Conservation (phyloP, 768 basidiomycete genomes). For the Floccularia luteovirens region DNA sequence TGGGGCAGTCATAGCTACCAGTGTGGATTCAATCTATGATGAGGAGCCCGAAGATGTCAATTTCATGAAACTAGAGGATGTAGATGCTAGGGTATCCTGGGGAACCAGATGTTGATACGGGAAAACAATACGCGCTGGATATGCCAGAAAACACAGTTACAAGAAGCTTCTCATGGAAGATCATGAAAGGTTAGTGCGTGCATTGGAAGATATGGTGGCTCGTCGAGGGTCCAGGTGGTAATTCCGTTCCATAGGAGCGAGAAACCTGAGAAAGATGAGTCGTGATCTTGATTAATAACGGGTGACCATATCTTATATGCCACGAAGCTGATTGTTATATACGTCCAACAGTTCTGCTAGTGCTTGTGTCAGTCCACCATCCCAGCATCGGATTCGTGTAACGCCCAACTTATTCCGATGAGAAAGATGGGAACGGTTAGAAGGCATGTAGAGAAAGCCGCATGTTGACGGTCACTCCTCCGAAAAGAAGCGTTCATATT, state of each 20-base stretch:
- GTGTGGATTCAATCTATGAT: too few relatives aligned
- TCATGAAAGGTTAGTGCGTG: slow-evolving; percentile 45
- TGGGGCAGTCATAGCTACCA: too few relatives aligned
- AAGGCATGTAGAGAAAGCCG: slow-evolving; percentile 15
- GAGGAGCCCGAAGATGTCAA: too few relatives aligned
- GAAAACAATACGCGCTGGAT: slow-evolving; percentile 21
- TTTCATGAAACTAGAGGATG: too few relatives aligned
- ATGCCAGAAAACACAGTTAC: slow-evolving; percentile 38
- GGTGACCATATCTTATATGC: slow-evolving; percentile 68
- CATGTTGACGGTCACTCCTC: slow-evolving; percentile 13
- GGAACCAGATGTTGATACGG: slow-evolving; percentile 12
- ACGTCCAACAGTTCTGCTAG: background rate
- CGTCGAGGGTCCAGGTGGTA: slow-evolving; percentile 42
- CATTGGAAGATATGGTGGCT: slow-evolving; percentile 41
- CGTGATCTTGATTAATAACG: slow-evolving; percentile 54
- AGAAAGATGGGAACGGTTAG: slow-evolving; percentile 15
- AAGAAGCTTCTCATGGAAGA: slow-evolving; percentile 47
- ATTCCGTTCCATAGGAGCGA: slow-evolving; percentile 52
- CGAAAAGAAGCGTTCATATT: too few relatives aligned
- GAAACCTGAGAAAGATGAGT: too few relatives aligned
- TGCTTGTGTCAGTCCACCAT: slow-evolving; percentile 10
- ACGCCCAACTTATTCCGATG: slow-evolving; percentile 28
- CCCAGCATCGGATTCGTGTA: slow-evolving; percentile 70
- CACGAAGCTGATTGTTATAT: slow-evolving; percentile 46
- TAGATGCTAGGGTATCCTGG: too few relatives aligned